A percentile compares a stretch with the other conserved stretches of the same genome.
Conservation (phyloP, 2,329 filamentous ascomycete genomes). For the Paecilomyces variotii region DNA sequence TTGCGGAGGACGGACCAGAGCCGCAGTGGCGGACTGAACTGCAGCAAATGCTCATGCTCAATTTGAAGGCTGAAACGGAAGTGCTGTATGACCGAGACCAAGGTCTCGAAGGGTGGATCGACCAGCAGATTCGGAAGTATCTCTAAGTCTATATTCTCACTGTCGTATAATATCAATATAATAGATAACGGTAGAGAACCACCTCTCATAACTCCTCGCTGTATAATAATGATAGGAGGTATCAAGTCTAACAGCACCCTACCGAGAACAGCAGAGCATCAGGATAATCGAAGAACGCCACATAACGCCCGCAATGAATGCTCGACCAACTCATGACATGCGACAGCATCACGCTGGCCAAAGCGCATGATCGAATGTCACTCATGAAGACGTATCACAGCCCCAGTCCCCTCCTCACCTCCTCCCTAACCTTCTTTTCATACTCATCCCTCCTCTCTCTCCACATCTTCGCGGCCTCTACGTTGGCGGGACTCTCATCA, state of each 20-base stretch:
- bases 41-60: slow-evolving; percentile 55
- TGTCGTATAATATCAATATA: not conserved
- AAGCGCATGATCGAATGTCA: not conserved
- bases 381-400: slow-evolving; percentile 42
- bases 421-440: slow-evolving; percentile 74
- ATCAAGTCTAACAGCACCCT: not conserved
- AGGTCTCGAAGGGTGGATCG: slow-evolving; percentile 38
- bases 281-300: not conserved
- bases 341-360: not conserved
- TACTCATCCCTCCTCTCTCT: slow-evolving; percentile 75
- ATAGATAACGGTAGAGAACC: not conserved
- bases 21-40: slow-evolving; percentile 43
- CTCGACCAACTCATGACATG: not conserved
- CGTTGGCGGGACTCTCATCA: slow-evolving; percentile 91
- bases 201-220: not conserved
- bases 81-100: slow-evolving; percentile 38
- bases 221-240: not conserved
- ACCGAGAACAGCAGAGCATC: not conserved
- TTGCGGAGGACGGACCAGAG: slow-evolving; percentile 37
- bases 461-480: slow-evolving; percentile 96
- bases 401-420: slow-evolving; percentile 71
- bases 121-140: slow-evolving; percentile 12
- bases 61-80: slow-evolving; percentile 56
- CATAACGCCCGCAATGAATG: not conserved
- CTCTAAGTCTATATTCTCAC: not conserved